Evolutionary conservation across 305 asterid genomes (phyloP).

Genomic region (Salvia sclarea): DNA sequence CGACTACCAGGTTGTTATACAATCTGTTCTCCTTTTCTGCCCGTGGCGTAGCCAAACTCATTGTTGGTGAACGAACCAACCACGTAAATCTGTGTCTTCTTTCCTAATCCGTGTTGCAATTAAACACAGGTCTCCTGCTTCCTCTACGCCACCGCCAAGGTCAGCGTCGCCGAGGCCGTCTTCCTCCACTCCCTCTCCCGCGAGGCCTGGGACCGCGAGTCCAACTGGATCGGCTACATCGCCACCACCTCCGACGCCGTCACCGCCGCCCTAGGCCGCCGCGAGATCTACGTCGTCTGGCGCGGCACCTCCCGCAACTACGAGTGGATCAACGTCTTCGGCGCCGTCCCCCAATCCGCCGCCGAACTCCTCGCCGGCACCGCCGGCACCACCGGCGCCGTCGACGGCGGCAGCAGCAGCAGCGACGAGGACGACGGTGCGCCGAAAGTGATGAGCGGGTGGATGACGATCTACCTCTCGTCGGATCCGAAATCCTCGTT

Average conservation of each 20-base stretch:
- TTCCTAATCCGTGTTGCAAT: too few species aligned
- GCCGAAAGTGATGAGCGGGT: conserved; percentile 73
- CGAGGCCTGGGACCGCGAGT: conserved; percentile 81
- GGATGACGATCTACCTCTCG: conserved; percentile 71
- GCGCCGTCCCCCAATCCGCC: conserved; percentile 57
- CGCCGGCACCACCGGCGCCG: too few species aligned
- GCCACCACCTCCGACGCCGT: conserved; percentile 58
- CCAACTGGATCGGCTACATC: conserved; percentile 85
- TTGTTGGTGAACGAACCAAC: too few species aligned
- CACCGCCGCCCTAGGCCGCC: conserved; percentile 51
- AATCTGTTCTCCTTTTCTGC: too few species aligned
- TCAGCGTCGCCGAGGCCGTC: conserved; percentile 47
- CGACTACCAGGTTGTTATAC: conserved; percentile 52
- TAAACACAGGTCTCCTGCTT: conserved; percentile 52
- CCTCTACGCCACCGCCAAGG: conserved; percentile 76
- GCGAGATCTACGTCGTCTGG: conserved; percentile 74
- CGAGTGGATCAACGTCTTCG: conserved; percentile 74
- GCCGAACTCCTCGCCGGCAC: too few species aligned
- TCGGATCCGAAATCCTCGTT: conserved; percentile 63
- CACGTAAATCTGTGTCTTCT: too few species aligned
- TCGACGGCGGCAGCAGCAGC: neutral
- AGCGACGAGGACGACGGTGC: conserved; percentile 30
- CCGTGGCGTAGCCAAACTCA: too few species aligned
- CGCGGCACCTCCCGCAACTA: conserved; percentile 70
- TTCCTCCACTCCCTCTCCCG: conserved; percentile 63